Percentiles rank a stretch among this genome's conserved stretches.
phyloP scores from a whole-genome alignment of 495 filamentous ascomycete genomes.

The Aspergillus wentii region DNA sequence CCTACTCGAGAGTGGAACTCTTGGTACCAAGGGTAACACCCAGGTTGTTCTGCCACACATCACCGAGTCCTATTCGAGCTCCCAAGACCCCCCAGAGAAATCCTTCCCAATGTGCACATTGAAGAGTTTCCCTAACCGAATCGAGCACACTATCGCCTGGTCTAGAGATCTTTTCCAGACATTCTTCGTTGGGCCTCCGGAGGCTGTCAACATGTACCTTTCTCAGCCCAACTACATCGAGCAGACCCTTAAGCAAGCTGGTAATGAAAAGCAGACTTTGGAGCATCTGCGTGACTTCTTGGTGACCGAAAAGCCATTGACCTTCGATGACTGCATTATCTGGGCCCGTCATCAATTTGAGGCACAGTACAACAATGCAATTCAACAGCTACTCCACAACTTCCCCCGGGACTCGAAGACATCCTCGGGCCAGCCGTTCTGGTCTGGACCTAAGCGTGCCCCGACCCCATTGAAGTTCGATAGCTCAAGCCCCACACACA shows the following conservation, averaged over 20 bases:
- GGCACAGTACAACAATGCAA: slow-evolving; percentile 94
- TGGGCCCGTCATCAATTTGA: slow-evolving; percentile 96
- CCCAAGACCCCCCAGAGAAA: slow-evolving; percentile 96
- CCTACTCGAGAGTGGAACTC: slow-evolving; percentile 90
- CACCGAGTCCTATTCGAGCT: slow-evolving; percentile 97
- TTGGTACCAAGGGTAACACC: slow-evolving; percentile 97
- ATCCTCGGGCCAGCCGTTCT: slow-evolving; percentile 86
- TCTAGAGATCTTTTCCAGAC: slow-evolving; percentile 90
- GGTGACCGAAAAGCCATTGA: slow-evolving; percentile 88
- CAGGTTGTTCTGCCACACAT: slow-evolving; percentile 88
- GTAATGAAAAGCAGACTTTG: slow-evolving; percentile 93
- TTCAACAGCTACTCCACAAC: slow-evolving; percentile 94
- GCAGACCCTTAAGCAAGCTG: slow-evolving; percentile 84
- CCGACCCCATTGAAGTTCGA: slow-evolving; percentile 90
- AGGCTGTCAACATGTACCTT: slow-evolving; percentile 93
- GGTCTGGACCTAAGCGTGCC: slow-evolving; percentile 98
- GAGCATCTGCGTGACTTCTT: slow-evolving; percentile 86
- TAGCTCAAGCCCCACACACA: slow-evolving; percentile 73
- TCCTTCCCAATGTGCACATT: slow-evolving; percentile 99
- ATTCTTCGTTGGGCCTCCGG: slow-evolving; percentile 88
- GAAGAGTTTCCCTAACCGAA: slow-evolving; percentile 95
- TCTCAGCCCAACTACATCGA: slow-evolving; percentile 88
- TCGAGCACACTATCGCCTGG: slow-evolving; percentile 99
- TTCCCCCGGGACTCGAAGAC: slow-evolving; percentile 93
- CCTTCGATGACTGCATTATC: slow-evolving; percentile 90